Evolutionary conservation across 768 basidiomycete species (phyloP), one percentile per base, ranked within the genome.

Genomic region (Boletus rex-veris): DNA sequence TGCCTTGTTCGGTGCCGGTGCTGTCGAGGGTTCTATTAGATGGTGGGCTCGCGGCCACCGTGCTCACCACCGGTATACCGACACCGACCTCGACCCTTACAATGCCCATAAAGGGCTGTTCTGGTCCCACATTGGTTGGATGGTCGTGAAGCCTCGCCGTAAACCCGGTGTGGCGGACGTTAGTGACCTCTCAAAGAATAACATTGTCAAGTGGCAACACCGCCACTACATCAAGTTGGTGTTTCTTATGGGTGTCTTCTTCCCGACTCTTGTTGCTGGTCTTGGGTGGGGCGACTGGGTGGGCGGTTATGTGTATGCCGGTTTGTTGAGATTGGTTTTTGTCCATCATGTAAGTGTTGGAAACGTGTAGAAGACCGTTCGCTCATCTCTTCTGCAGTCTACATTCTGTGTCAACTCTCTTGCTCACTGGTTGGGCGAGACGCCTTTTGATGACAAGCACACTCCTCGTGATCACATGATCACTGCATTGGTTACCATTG

Each of bases 21-120:
- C 96, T 5, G 88, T 96, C 44, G 83, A 99, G 67, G 96, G 96
- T 9, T 97, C 95, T 19, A 96, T 99, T 75, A 90, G 92, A 71
- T 98, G 97, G 97, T 98, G 97, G 97, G 88, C 88, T 19, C 84
- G 97, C 48, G 95, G 95, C 45, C 97, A 99, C 77, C 90, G 96
- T 55, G 96, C 96, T 4, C 95, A 97, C 71, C 95, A 97, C 68
- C 83, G 94, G 40, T 96, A 97, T 76, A 98, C 94, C 61, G 94
- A 96, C 73, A 98, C 94, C 64, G 91, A 93, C 51, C 87, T 98
- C 58, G 94, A 97, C 73, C 94, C 95, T 0, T 97, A 98, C 76
- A 89, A 90, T 58, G 93, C 93, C 7, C 88, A 92, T 72, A 85
- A 88, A 63, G 94, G 94, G 50, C 81, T 96, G 65, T 79, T 83